Percentiles rank a stretch among this genome's conserved stretches.
These are phyloP conservation scores for bread wheat (Triticum aestivum) DNA, from an alignment of 176 grass and related monocot genomes.

Conservation along the genomic window IWGSC_CS_RefSeq_v2.1 NC_057794.1:497639229-497639728, in stretches of 20 bases:
- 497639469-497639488: neutral
- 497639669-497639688: neutral
- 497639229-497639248: too few species aligned
- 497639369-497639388: too few species aligned
- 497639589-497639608: neutral
- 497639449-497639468: too few species aligned
- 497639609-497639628: neutral
- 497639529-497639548: slow-evolving; percentile 19
- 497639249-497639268: too few species aligned
- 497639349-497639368: neutral
- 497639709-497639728: neutral
- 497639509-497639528: slow-evolving; percentile 24
- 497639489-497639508: slow-evolving; percentile 12
- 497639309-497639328: neutral
- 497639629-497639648: slow-evolving; percentile 16
- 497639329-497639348: neutral
- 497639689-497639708: neutral
- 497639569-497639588: slow-evolving; percentile 46
- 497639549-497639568: neutral
- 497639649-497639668: too few species aligned
- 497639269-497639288: too few species aligned
- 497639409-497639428: too few species aligned
- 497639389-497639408: too few species aligned
- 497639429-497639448: neutral
- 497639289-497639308: neutral